Percentiles rank a stretch among this genome's conserved stretches.
These are phyloP conservation scores for Hypholoma fasciculare DNA, from an alignment of 768 basidiomycete genomes.

Conservation along the genomic window DNA sequence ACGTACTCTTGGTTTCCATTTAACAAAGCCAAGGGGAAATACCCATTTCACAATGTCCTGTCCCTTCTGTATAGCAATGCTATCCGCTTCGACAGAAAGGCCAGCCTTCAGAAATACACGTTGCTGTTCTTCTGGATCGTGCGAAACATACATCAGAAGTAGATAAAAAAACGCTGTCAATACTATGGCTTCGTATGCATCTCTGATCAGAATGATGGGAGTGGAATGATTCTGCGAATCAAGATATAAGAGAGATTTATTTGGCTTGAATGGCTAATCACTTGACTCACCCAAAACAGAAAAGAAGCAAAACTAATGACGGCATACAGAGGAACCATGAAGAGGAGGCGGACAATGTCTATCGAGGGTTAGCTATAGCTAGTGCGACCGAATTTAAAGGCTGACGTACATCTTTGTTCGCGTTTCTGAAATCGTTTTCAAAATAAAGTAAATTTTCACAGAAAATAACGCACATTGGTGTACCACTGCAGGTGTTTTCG, in stretches of 20 bases:
- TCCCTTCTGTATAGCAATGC: conserved; percentile 39
- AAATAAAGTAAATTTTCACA: neutral
- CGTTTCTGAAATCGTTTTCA: conserved; percentile 45
- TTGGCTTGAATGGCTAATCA: neutral
- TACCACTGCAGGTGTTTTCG: conserved; percentile 72
- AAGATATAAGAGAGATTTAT: conserved; percentile 5
- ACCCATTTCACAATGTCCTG: conserved; percentile 60
- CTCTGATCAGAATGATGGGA: conserved; percentile 66
- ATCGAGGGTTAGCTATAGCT: neutral
- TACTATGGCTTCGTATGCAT: conserved; percentile 76
- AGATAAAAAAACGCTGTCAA: conserved; percentile 81
- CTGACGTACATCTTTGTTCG: conserved; percentile 61
- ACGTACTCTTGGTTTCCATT: conserved; percentile 59
- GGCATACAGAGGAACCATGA: conserved; percentile 80
- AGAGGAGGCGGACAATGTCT: conserved; percentile 75
- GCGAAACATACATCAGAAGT: conserved; percentile 68
- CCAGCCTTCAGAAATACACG: conserved; percentile 58
- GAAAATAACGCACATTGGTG: conserved; percentile 50
- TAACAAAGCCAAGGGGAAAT: conserved; percentile 64
- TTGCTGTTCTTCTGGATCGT: conserved; percentile 60
- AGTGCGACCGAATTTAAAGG: neutral
- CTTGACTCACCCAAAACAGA: conserved; percentile 58
- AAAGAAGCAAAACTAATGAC: conserved; percentile 67
- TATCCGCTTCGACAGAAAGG: conserved; percentile 56
- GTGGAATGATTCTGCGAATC: conserved; percentile 60